A percentile compares a stretch with the other conserved stretches of the same genome.
phyloP scores from a whole-genome alignment of 768 basidiomycete species.

The Baorangia bicolor region DNA sequence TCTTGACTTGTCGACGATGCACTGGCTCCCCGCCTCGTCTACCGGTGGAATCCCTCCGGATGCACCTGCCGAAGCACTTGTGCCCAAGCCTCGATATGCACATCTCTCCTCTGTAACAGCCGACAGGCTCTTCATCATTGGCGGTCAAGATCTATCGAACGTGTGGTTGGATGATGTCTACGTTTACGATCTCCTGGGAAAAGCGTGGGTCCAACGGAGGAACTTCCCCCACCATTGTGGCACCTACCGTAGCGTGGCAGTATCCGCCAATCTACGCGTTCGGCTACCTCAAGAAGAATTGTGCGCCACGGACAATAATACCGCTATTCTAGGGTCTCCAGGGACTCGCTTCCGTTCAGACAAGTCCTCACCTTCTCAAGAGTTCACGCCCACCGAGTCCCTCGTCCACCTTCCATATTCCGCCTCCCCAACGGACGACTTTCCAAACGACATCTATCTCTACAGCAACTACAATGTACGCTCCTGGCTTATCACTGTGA shows the following conservation, averaged over 20 bases:
- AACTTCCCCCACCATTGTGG: constrained; percentile 93
- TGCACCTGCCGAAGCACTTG: constrained; percentile 44
- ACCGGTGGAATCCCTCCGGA: constrained; percentile 32
- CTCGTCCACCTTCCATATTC: constrained; percentile 78
- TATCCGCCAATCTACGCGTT: constrained; percentile 66
- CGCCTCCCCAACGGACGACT: constrained; percentile 63
- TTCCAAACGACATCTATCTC: constrained; percentile 83
- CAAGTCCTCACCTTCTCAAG: constrained; percentile 41
- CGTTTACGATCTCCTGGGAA: constrained; percentile 74
- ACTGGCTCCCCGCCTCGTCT: constrained; percentile 61
- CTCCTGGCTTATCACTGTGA: constrained; percentile 10
- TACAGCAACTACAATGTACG: constrained; percentile 96
- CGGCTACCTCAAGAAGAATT: constrained; percentile 66
- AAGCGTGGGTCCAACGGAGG: constrained; percentile 76
- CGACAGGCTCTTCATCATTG: constrained; percentile 85
- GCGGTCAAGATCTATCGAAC: constrained; percentile 92
- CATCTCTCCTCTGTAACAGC: constrained; percentile 88
- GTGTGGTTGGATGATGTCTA: constrained; percentile 93
- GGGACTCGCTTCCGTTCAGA: constrained; percentile 59
- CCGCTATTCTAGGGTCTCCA: constrained; percentile 49
- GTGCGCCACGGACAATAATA: constrained; percentile 38
- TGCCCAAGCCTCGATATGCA: constrained; percentile 89
- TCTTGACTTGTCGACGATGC: constrained; percentile 69
- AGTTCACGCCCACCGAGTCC: constrained; percentile 56
- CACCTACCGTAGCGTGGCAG: constrained; percentile 91